Conservation (phyloP, 2,329 filamentous ascomycete genomes). For the Plectosphaerella plurivora region DNA sequence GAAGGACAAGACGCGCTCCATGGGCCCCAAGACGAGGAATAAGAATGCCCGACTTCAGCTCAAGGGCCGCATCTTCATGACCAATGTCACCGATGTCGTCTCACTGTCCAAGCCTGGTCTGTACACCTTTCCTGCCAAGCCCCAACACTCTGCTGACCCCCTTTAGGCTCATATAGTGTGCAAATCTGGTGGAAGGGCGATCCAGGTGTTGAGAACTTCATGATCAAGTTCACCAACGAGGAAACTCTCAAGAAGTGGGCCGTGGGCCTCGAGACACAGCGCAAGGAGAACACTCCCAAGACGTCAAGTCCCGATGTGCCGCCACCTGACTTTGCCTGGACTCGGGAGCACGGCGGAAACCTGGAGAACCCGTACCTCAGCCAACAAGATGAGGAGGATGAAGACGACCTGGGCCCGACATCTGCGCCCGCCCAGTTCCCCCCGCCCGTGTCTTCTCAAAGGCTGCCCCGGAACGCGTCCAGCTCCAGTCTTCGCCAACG, state of each 20-base stretch:
- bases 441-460: conserved; percentile 24
- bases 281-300: conserved; percentile 55
- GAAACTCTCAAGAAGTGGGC: conserved; percentile 94
- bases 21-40: conserved; percentile 51
- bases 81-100: conserved; percentile 94
- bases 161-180: conserved; percentile 79
- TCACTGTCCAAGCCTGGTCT: conserved; percentile 82
- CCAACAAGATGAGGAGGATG: conserved; percentile 59
- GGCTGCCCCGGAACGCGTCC: conserved; percentile 62
- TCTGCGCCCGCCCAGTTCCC: conserved; percentile 30
- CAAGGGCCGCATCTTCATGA: conserved; percentile 98
- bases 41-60: conserved; percentile 82
- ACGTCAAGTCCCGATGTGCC: conserved; percentile 42
- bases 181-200: conserved; percentile 99
- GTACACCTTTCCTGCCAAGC: no score
- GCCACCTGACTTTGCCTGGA: conserved; percentile 76
- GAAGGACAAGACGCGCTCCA: conserved; percentile 57
- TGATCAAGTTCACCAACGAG: conserved; percentile 89
- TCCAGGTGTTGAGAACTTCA: conserved; percentile 91
- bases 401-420: conserved; percentile 40
- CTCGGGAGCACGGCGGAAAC: conserved; percentile 59
- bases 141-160: conserved; percentile 18
- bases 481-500: conserved; percentile 71
- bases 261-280: conserved; percentile 70
- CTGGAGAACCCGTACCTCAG: conserved; percentile 80